phyloP scores from a whole-genome alignment of 176 grass and related monocot species.

The Oryza coarctata region DNA sequence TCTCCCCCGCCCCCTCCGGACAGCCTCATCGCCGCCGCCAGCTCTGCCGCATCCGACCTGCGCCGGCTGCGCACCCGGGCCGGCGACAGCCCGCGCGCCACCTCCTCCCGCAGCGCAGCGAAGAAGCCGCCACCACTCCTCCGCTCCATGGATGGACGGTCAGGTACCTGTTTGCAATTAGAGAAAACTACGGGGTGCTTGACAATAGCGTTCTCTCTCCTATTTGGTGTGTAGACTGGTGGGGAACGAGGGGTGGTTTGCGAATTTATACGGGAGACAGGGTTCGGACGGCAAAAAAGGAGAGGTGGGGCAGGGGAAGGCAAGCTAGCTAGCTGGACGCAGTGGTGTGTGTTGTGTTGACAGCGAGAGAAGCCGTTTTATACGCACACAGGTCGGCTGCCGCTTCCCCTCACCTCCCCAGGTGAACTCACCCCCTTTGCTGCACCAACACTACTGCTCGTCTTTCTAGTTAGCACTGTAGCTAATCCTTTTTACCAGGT shows the following conservation, averaged over 20 bases:
- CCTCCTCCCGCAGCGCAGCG: conserved; percentile 59
- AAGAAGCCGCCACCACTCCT: conserved; percentile 58
- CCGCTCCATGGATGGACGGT: conserved; percentile 45
- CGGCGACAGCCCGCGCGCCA: conserved; percentile 61
- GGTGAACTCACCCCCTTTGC: background rate
- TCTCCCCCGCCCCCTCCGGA: conserved; percentile 24
- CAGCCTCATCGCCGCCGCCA: conserved; percentile 19
- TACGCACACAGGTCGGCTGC: conserved; percentile 32
- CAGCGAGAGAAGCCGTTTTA: background rate
- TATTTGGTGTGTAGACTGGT: background rate
- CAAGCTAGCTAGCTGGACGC: background rate
- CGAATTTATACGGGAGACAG: conserved; percentile 49
- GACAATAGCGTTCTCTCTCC: background rate
- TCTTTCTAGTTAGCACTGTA: background rate
- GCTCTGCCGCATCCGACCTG: conserved; percentile 20
- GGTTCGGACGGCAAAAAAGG: conserved; percentile 5
- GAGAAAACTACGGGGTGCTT: background rate
- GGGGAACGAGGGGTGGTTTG: background rate
- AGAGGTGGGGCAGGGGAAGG: background rate
- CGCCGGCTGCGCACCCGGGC: conserved; percentile 34
- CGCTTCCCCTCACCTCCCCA: conserved; percentile 11
- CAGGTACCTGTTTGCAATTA: conserved; percentile 7
- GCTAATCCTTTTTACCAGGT: background rate
- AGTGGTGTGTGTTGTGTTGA: background rate
- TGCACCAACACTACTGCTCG: background rate